Evolutionary conservation across 139 green algal genomes (phyloP).

Genomic region (Astrephomene gubernaculifera): DNA sequence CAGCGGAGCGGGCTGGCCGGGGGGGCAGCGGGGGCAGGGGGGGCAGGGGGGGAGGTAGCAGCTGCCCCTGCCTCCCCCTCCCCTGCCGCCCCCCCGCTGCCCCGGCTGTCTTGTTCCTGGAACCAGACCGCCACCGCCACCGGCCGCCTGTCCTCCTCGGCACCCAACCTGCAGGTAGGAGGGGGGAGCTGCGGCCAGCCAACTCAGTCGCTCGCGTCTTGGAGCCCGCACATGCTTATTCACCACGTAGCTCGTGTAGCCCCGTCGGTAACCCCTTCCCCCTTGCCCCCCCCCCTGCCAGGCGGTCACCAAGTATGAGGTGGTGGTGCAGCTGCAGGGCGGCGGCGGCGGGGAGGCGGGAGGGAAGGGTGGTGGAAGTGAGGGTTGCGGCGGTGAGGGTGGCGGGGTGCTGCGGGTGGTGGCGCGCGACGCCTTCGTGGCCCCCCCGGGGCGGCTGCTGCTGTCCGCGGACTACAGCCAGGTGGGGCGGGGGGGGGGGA

Average conservation of each 20-base stretch:
- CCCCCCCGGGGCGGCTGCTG: constrained; percentile 43
- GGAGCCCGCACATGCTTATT: background rate
- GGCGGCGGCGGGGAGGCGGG: background rate
- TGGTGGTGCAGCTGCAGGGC: constrained; percentile 28
- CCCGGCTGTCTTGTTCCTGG: constrained; percentile 69
- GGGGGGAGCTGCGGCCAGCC: background rate
- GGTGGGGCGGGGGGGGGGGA: background rate
- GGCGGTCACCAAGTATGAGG: constrained; percentile 69
- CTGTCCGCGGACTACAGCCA: constrained; percentile 61
- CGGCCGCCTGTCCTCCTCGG: constrained; percentile 66
- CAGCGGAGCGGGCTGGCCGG: background rate
- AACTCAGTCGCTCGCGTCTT: background rate
- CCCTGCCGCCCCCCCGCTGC: background rate
- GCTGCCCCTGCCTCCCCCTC: background rate
- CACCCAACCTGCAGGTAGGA: constrained; percentile 76
- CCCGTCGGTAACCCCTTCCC: too few relatives aligned
- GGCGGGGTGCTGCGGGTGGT: constrained; percentile 30
- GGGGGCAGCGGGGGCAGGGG: background rate
- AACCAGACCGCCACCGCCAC: constrained; percentile 78
- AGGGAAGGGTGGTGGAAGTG: background rate
- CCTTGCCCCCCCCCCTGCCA: too few relatives aligned
- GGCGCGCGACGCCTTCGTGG: constrained; percentile 69
- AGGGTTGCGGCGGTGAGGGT: background rate
- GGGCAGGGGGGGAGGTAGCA: background rate
- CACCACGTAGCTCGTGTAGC: too few relatives aligned